phyloP scores from a whole-genome alignment of 1,284 basidiomycete species.

The Ceraceosorus bombacis region DNA sequence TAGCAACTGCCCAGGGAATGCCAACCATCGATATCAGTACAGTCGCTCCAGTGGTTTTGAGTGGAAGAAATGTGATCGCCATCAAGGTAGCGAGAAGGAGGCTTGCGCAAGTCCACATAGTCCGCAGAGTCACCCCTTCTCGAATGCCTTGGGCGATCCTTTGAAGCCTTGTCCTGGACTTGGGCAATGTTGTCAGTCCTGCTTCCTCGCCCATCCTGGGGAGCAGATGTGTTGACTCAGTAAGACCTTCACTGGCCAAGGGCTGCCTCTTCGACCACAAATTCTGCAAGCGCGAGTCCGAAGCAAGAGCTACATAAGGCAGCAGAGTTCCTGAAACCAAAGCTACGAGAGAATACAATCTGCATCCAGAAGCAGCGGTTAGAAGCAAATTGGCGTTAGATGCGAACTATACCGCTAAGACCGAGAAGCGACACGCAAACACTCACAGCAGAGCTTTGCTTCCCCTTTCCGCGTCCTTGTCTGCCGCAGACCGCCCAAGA shows the following conservation, averaged over 20 bases:
- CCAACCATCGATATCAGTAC: conserved; percentile 38
- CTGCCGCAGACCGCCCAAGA: conserved; percentile 6
- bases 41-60: conserved; percentile 22
- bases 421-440: background rate
- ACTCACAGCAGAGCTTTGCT: conserved; percentile 39
- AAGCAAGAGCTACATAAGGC: conserved; percentile 32
- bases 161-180: conserved; percentile 1
- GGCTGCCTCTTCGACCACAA: no score
- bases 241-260: background rate
- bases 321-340: conserved; percentile 28
- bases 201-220: background rate
- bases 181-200: background rate
- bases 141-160: conserved; percentile 13
- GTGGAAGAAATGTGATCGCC: conserved; percentile 24
- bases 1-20: conserved; percentile 42
- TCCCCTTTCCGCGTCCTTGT: conserved; percentile 30
- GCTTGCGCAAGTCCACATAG: conserved; percentile 35
- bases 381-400: background rate
- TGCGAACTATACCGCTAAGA: background rate
- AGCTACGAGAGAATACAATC: conserved; percentile 34
- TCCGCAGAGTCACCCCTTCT: conserved; percentile 26
- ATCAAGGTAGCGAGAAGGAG: conserved; percentile 25
- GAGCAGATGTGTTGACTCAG: conserved; percentile 14
- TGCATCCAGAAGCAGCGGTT: background rate
- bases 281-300: background rate